Percentiles rank a stretch among this genome's conserved stretches.
Conservation (phyloP, 495 filamentous ascomycete genomes). For the Penicillium verhagenii region DNA sequence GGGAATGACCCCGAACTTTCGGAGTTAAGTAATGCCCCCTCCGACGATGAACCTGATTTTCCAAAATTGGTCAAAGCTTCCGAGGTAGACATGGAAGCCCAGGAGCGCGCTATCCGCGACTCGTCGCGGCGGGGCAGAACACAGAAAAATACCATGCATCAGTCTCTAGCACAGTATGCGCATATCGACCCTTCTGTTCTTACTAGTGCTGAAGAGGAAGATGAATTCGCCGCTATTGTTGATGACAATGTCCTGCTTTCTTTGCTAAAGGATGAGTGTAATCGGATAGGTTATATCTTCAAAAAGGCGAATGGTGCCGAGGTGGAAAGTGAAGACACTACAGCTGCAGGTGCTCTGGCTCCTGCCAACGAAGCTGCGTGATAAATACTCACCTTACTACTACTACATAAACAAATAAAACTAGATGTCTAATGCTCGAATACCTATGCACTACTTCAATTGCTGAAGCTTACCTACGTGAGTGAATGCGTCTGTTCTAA, state of each 20-base stretch:
- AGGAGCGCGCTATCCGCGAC: constrained; percentile 51
- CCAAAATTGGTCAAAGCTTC: constrained; percentile 54
- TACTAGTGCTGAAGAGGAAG: constrained; percentile 24
- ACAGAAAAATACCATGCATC: constrained; percentile 48
- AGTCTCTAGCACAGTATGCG: constrained; percentile 63
- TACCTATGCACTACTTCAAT: too few relatives aligned
- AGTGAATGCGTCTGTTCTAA: too few relatives aligned
- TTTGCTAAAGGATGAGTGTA: constrained; percentile 59
- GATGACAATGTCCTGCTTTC: constrained; percentile 63
- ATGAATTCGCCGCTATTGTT: constrained; percentile 34
- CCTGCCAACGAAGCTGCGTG: background rate
- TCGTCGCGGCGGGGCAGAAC: constrained; percentile 23
- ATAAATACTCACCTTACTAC: too few relatives aligned
- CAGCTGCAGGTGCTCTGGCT: background rate
- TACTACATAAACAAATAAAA: background rate
- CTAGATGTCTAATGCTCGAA: too few relatives aligned
- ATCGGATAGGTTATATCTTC: constrained; percentile 65
- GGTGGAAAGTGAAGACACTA: constrained; percentile 5
- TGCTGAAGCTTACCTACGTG: too few relatives aligned
- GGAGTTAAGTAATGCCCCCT: constrained; percentile 23
- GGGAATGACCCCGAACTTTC: constrained; percentile 22
- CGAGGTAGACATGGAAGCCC: constrained; percentile 60
- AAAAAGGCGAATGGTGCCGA: constrained; percentile 52
- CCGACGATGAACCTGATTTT: constrained; percentile 34
- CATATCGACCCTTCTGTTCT: constrained; percentile 60